Evolutionary conservation across 331 rosid genomes (phyloP).

Genomic region (Dryas integrifolia): DNA sequence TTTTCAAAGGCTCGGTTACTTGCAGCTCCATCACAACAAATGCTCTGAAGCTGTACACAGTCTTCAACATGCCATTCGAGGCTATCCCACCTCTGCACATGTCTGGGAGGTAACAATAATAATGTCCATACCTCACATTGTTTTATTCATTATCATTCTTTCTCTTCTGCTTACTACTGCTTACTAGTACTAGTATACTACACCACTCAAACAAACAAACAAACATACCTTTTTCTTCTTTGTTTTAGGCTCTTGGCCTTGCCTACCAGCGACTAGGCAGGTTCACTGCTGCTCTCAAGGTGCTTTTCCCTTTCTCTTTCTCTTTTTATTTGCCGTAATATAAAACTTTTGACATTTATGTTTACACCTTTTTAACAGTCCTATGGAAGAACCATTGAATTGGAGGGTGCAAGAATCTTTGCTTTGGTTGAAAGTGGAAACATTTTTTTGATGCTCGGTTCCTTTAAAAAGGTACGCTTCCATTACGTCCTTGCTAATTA

Average conservation of each 20-base stretch:
- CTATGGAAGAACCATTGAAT: constrained; percentile 79
- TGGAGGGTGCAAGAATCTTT: constrained; percentile 59
- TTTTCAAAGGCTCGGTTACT: constrained; percentile 77
- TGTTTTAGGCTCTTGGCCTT: constrained; percentile 79
- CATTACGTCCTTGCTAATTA: neutral
- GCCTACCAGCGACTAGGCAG: constrained; percentile 90
- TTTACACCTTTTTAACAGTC: constrained; percentile 50
- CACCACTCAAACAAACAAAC: neutral
- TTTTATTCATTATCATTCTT: neutral
- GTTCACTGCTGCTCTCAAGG: constrained; percentile 93
- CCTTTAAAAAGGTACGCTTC: constrained; percentile 61
- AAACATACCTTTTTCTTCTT: neutral
- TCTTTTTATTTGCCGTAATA: neutral
- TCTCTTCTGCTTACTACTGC: neutral
- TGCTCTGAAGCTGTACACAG: constrained; percentile 81
- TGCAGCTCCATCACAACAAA: constrained; percentile 64
- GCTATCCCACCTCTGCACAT: constrained; percentile 69
- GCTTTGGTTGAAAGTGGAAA: constrained; percentile 86
- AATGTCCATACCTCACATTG: neutral
- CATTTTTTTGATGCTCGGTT: constrained; percentile 64
- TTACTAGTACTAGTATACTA: neutral
- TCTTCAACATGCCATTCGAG: constrained; percentile 90
- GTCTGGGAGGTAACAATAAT: constrained; percentile 71
- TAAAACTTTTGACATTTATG: neutral
- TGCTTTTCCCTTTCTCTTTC: constrained; percentile 12